These are phyloP conservation scores for Candida stauntonica DNA, from an alignment of 805 yeast genomes.

Conservation along the genomic window DNA sequence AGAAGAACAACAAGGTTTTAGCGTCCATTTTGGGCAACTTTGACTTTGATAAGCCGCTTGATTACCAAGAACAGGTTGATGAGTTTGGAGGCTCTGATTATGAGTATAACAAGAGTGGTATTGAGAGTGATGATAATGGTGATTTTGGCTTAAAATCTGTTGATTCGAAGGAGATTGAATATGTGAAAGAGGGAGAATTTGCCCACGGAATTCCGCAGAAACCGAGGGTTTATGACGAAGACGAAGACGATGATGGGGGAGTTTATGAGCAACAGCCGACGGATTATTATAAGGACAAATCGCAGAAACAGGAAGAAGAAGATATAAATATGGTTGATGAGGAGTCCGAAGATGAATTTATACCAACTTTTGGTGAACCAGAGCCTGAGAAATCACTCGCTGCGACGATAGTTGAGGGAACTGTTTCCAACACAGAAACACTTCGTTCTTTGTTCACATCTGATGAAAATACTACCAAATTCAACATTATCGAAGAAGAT, in stretches of 20 bases:
- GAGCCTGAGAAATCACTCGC: not conserved
- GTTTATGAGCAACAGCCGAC: slow-evolving; percentile 4
- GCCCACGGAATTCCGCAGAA: slow-evolving; percentile 16
- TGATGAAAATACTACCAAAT: slow-evolving; percentile 27
- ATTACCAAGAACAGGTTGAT: slow-evolving; percentile 36
- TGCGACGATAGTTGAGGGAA: slow-evolving; percentile 21
- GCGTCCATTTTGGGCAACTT: slow-evolving; percentile 42
- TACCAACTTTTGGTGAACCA: slow-evolving; percentile 47
- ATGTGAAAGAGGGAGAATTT: slow-evolving; percentile 27
- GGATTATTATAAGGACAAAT: slow-evolving; percentile 9
- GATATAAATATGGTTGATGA: slow-evolving; percentile 24
- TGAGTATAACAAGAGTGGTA: slow-evolving; percentile 42
- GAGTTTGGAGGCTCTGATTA: slow-evolving; percentile 39
- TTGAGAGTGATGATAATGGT: slow-evolving; percentile 30
- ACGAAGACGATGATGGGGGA: slow-evolving; percentile 15
- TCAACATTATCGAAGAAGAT: slow-evolving; percentile 42
- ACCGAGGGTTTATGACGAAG: slow-evolving; percentile 18
- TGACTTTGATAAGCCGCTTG: slow-evolving; percentile 51
- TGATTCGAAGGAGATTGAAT: slow-evolving; percentile 23
- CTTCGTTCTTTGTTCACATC: slow-evolving; percentile 53
- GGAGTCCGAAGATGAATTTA: slow-evolving; percentile 31
- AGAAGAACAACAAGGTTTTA: slow-evolving; percentile 42
- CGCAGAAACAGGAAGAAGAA: slow-evolving; percentile 10
- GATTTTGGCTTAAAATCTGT: slow-evolving; percentile 23
- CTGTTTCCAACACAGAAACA: slow-evolving; percentile 50